phyloP scores from a whole-genome alignment of 1,139 yeast genomes.

The Suhomyces panamericanus region DNA sequence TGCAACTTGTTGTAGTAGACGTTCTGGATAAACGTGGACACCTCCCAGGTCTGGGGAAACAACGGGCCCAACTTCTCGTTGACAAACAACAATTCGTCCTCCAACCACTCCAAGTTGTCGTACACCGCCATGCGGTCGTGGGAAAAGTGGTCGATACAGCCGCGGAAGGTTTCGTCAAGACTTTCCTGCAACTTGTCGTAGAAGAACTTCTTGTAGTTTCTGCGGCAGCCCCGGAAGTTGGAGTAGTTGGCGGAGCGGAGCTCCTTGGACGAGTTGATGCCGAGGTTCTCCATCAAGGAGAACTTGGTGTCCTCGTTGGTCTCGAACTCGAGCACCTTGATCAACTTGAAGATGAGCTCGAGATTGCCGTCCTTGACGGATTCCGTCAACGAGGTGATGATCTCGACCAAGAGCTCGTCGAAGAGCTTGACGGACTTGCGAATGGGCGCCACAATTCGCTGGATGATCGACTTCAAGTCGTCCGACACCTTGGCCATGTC shows the following conservation, averaged over 20 bases:
- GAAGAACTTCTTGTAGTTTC: conserved; percentile 69
- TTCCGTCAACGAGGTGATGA: conserved; percentile 69
- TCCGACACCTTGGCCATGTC: conserved; percentile 58
- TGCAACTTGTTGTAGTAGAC: conserved; percentile 72
- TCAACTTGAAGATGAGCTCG: conserved; percentile 66
- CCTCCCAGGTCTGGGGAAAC: conserved; percentile 72
- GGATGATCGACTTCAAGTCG: conserved; percentile 70
- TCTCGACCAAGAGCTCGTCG: conserved; percentile 61
- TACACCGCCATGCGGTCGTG: conserved; percentile 59
- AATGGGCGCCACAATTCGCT: conserved; percentile 56
- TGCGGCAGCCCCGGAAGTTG: conserved; percentile 43
- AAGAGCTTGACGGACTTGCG: conserved; percentile 55
- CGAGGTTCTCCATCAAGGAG: conserved; percentile 48
- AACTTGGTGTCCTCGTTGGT: conserved; percentile 73
- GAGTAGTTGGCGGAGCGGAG: conserved; percentile 30
- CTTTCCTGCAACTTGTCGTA: conserved; percentile 59
- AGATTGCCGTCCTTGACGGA: conserved; percentile 65
- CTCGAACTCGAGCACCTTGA: conserved; percentile 79
- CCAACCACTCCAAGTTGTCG: conserved; percentile 79
- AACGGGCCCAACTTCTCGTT: conserved; percentile 57
- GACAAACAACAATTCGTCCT: conserved; percentile 71
- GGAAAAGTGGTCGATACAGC: conserved; percentile 59
- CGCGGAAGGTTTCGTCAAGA: conserved; percentile 64
- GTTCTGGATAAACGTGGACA: conserved; percentile 60
- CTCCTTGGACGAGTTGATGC: conserved; percentile 22